Evolutionary conservation across 2,329 filamentous ascomycete genomes (phyloP), one percentile per base, ranked within the genome.

Genomic region (Teratosphaeria destructans): DNA sequence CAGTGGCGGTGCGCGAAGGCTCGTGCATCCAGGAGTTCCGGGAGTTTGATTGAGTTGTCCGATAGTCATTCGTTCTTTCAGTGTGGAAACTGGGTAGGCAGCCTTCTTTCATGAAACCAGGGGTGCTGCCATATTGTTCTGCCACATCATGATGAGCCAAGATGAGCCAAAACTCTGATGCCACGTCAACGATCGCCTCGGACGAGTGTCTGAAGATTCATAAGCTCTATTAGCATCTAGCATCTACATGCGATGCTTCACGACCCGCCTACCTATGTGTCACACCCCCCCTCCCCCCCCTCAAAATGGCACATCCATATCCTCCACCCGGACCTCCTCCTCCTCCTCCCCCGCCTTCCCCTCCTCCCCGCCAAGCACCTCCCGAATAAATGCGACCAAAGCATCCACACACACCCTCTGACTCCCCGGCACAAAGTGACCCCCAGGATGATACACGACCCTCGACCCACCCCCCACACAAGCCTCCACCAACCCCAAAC

Each of bases 361-460:
- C 39, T 74, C 66, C 47, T 74, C 71, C 35, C 68, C 73, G 56
- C 78, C 76, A 64, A 83, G 63, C 54, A 75, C 73, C 63, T 81
- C 80, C 66, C 77, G 79, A 55, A 94, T 84, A 70, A 92, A 95
- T 0, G 81, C 84, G 4, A 87, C 85, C 64, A 95, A 75, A 35
- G 87, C 87, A 78, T 87, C 86, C 23, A 87, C 84, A 82, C 88
- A 94, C 65, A 91, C 87, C 76, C 88, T 90, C 65, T 86, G 84
- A 61, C 90, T 78, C 57, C 74, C 85, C 0, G 93, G 93, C 68
- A 96, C 82, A 69, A 95, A 91, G 73, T 97, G 93, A 0, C 92
- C 92, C 7, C 93, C 93, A 1, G 93, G 92, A 74, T 95, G 90
- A 67, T 87, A 84, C 57, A 87, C 78, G 57, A 83, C 79, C 65